Percentiles rank a stretch among this genome's conserved stretches.
Evolutionary conservation across 2,329 filamentous ascomycete species (phyloP).

Genomic region (Ophiostoma sp.): DNA sequence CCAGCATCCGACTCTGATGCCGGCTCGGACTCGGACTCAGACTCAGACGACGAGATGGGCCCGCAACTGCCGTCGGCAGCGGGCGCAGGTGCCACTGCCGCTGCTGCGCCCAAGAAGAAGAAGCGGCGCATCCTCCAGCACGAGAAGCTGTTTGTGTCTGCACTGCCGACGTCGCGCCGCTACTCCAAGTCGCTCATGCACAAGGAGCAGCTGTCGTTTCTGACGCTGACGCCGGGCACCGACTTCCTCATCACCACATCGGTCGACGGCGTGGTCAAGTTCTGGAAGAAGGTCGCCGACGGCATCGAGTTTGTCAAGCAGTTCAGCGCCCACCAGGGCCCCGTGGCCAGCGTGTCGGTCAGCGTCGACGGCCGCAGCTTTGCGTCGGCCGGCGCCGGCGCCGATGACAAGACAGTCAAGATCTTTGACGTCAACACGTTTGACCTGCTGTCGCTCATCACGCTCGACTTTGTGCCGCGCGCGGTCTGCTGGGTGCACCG

Average conservation of each 20-base stretch:
- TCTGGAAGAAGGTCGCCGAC: conserved; percentile 92
- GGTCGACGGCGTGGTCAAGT: conserved; percentile 93
- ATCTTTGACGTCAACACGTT: conserved; percentile 82
- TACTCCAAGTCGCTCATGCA: conserved; percentile 99
- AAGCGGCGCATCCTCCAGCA: conserved; percentile 86
- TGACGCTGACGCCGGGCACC: conserved; percentile 81
- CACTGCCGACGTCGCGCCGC: conserved; percentile 70
- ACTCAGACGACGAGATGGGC: conserved; percentile 84
- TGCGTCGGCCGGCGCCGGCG: conserved; percentile 65
- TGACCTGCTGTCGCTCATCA: conserved; percentile 76
- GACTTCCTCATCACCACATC: conserved; percentile 96
- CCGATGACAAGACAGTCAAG: conserved; percentile 67
- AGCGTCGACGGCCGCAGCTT: conserved; percentile 91
- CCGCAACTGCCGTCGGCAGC: conserved; percentile 73
- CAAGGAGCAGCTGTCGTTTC: conserved; percentile 85
- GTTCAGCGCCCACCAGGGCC: conserved; percentile 82
- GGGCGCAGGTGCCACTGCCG: conserved; percentile 49
- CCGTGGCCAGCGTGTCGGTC: conserved; percentile 75
- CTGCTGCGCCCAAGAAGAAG: conserved; percentile 67
- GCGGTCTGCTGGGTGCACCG: conserved; percentile 89
- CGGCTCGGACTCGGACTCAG: conserved; percentile 24
- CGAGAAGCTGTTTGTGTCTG: conserved; percentile 90
- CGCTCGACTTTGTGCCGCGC: conserved; percentile 67
- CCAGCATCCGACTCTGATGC: conserved; percentile 17
- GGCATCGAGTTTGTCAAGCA: conserved; percentile 98